Percentiles rank a stretch among this genome's conserved stretches.
Evolutionary conservation across 148 eudicot species (phyloP).

Genomic region (Vaccinium darrowii): DNA sequence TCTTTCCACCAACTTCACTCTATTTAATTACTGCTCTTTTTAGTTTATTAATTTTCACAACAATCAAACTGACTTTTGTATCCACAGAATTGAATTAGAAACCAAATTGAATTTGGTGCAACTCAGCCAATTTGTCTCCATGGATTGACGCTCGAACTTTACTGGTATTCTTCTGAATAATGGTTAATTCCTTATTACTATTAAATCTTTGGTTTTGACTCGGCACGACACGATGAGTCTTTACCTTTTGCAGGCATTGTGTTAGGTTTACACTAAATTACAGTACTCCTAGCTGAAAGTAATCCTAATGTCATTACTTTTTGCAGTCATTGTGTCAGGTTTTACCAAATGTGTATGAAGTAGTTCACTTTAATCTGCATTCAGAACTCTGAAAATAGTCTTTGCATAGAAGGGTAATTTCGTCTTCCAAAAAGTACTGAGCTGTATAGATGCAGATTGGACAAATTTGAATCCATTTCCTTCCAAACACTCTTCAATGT

Average conservation of each 20-base stretch:
- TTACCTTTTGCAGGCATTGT: not conserved
- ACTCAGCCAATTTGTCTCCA: no score
- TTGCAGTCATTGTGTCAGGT: not conserved
- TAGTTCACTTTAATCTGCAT: not conserved
- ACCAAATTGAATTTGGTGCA: no score
- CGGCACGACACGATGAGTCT: not conserved
- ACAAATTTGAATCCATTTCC: no score
- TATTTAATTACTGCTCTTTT: no score
- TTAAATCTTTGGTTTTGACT: not conserved
- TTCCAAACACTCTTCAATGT: not conserved
- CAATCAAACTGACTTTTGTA: no score
- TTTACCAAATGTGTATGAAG: not conserved
- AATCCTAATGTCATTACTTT: not conserved
- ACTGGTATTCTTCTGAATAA: no score
- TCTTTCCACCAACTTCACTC: no score
- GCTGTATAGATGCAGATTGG: not conserved
- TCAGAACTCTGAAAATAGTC: not conserved
- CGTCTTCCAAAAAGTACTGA: not conserved
- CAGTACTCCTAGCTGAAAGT: not conserved
- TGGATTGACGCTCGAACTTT: no score
- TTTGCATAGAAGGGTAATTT: not conserved
- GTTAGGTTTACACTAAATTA: not conserved
- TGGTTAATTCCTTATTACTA: no score
- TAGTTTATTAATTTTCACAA: no score
- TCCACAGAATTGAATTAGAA: no score